Conservation (phyloP, 2,329 filamentous ascomycete genomes). For the Fusarium succisae region DNA sequence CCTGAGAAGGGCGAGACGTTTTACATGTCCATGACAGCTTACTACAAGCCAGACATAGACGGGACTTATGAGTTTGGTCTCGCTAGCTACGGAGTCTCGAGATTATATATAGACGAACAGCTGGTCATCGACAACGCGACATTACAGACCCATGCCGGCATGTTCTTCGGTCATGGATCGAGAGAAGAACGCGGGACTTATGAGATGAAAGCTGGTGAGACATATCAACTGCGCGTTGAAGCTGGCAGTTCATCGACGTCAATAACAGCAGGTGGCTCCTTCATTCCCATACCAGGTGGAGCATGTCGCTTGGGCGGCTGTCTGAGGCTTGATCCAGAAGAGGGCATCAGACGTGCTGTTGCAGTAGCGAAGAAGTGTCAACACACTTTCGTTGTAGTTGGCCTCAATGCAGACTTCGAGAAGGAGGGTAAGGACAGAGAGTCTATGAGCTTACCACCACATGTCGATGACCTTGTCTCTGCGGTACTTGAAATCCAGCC, state of each 20-base stretch:
- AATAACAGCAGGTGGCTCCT: constrained; percentile 1
- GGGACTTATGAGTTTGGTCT: constrained; percentile 47
- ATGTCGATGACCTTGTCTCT: constrained; percentile 18
- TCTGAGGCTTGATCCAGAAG: background rate
- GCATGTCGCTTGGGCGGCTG: constrained; percentile 29
- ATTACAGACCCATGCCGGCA: constrained; percentile 44
- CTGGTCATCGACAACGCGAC: constrained; percentile 46
- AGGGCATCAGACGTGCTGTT: constrained; percentile 13
- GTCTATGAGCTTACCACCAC: constrained; percentile 11
- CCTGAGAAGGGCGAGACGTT: constrained; percentile 25
- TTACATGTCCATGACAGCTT: constrained; percentile 36
- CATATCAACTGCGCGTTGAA: constrained; percentile 21
- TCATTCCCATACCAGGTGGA: constrained; percentile 26
- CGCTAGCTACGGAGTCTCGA: constrained; percentile 44
- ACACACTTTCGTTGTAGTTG: constrained; percentile 9
- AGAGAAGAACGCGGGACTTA: constrained; percentile 41
- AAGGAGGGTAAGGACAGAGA: constrained; percentile 27
- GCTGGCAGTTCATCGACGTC: constrained; percentile 19
- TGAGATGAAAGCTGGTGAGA: background rate
- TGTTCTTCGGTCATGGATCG: constrained; percentile 50
- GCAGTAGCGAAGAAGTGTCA: constrained; percentile 6
- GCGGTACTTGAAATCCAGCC: constrained; percentile 15
- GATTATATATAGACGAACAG: constrained; percentile 47
- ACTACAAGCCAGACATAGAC: constrained; percentile 21
- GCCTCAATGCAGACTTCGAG: constrained; percentile 21